phyloP scores from a whole-genome alignment of 1,139 yeast species.

The Scheffersomyces illinoinensis region DNA sequence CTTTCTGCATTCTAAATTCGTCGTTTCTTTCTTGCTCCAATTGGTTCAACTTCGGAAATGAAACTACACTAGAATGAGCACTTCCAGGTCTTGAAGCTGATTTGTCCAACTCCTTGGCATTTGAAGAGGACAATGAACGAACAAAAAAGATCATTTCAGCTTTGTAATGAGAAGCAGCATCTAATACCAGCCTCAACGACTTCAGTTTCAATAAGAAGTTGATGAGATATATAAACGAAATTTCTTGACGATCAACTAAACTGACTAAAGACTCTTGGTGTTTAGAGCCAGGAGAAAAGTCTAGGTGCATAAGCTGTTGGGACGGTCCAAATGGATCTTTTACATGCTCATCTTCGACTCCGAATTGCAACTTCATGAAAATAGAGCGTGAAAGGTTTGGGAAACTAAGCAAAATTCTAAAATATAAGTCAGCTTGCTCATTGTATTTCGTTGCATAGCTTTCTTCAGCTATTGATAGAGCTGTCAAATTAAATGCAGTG shows the following conservation, averaged over 20 bases:
- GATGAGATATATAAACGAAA: conserved; percentile 31
- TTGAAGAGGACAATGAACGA: conserved; percentile 20
- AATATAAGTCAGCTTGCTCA: conserved; percentile 26
- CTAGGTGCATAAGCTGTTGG: conserved; percentile 1
- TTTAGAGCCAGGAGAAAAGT: conserved; percentile 2
- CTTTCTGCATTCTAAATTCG: conserved; percentile 6
- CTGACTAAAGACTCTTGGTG: conserved; percentile 8
- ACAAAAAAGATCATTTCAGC: conserved; percentile 23
- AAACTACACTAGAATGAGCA: conserved; percentile 22
- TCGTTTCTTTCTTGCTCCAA: conserved; percentile 11
- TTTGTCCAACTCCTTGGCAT: conserved; percentile 27
- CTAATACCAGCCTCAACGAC: conserved; percentile 21
- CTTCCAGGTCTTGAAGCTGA: conserved; percentile 28
- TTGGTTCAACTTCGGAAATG: conserved; percentile 15
- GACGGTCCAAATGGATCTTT: conserved; percentile 1
- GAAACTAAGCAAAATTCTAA: conserved; percentile 23
- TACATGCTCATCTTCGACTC: conserved; percentile 6
- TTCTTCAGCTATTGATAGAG: conserved; percentile 17
- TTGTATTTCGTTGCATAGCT: conserved; percentile 8
- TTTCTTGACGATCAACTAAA: conserved; percentile 32
- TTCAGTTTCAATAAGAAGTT: conserved; percentile 25
- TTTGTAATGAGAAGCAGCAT: conserved; percentile 16
- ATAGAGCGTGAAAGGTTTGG: conserved; percentile 24
- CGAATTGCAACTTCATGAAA: conserved; percentile 5
- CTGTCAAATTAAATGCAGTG: conserved; percentile 31